Percentiles rank a stretch among this genome's conserved stretches.
Conservation (phyloP, 495 filamentous ascomycete species). For the Tuber umbilicatum region DNA sequence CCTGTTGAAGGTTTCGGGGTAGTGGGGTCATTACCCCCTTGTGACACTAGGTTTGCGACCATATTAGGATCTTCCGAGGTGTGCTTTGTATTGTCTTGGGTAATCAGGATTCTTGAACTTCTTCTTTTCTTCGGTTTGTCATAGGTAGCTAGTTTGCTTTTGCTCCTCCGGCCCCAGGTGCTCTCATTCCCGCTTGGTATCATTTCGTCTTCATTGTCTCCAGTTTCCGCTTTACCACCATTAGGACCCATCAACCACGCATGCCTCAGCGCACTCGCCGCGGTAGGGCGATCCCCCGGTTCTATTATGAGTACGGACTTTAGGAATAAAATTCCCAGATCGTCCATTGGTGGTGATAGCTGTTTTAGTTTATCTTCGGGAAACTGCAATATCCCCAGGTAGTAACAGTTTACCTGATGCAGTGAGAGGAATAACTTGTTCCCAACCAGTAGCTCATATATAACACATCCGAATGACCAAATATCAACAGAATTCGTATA, state of each 20-base stretch:
- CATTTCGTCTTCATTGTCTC: neutral
- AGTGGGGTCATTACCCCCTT: too few relatives aligned
- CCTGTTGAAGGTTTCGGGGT: too few relatives aligned
- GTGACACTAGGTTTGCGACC: too few relatives aligned
- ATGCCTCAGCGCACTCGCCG: neutral
- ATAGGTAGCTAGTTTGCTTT: neutral
- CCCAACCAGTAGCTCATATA: neutral
- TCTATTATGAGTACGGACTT: neutral
- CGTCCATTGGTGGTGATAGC: neutral
- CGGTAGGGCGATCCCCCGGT: neutral
- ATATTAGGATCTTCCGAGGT: neutral
- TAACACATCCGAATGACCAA: constrained; percentile 9
- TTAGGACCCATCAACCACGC: neutral
- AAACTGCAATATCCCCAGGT: neutral
- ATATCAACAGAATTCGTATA: too few relatives aligned
- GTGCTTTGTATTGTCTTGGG: too few relatives aligned
- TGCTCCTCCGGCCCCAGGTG: too few relatives aligned
- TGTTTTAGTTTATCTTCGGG: neutral
- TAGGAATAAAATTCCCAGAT: too few relatives aligned
- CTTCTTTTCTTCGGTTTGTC: neutral
- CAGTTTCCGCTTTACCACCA: neutral
- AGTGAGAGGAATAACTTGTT: too few relatives aligned
- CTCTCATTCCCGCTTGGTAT: neutral
- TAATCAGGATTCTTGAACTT: neutral
- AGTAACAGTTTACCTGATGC: too few relatives aligned